Evolutionary conservation across 371 early-diverging fungal genomes (phyloP), one percentile per base, ranked within the genome.

Genomic region (Parasitella parasitica): DNA sequence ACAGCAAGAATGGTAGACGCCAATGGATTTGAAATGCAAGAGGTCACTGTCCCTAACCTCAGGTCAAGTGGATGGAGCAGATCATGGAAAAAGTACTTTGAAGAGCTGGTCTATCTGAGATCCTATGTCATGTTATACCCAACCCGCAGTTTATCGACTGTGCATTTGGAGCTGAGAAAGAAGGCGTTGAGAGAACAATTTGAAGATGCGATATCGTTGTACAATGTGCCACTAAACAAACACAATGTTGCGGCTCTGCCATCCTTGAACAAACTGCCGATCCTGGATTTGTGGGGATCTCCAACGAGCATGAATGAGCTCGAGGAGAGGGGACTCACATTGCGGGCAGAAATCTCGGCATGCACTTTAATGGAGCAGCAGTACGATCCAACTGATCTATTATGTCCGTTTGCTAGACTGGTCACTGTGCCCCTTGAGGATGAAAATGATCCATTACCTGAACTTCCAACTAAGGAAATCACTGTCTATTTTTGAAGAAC

Each of bases 71-170:
- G 77, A 22, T 88, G 88, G 88, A 71, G 59, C 6, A 76, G 72
- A 20, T 83, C 87, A 2, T 87, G 87, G 86, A 75, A 84, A 61
- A 75, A 80, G n/a, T 82, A 79, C 52, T 75, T 88, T 58, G 86
- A 87, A 38, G 88, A 88, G 56, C 57, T 88, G 61, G 72, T 83
- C 30, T 86, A 84, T 63, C 65, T 85, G 72, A 78, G 87, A 30
- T 83, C 78, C 4, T 86, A 86, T 61, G 80, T 81, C 15, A 79
- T 88, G 84, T 67, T 86, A 2, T 88, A 87, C 59, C 88, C 88
- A 38, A 76, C 78, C 49, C 15, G 24, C 11, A 83, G 85, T 18
- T 64, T 86, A 16, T 82, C 84, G 2, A 84, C 87, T 26, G 64
- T 73, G 65, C 83, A 85, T 70, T 61, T 84, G 27, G 87, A 87